Conservation (phyloP, 345 rosid genomes). For the Noccaea bulbosa region DNA sequence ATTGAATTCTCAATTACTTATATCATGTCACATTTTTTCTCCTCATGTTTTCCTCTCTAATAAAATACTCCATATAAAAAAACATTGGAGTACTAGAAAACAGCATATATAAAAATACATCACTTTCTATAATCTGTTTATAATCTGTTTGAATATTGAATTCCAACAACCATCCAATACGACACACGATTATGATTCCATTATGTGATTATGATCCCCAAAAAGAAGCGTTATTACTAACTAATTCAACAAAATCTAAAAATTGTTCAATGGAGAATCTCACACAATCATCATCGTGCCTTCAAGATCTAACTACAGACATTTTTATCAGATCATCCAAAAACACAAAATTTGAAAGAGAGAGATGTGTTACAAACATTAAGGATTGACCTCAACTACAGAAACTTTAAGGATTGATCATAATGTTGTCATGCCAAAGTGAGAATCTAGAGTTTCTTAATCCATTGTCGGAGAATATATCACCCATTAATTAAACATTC, state of each 20-base stretch:
- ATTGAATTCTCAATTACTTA: slow-evolving; percentile 7
- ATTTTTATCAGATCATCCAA: neutral
- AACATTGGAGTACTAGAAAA: too few relatives aligned
- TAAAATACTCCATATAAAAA: too few relatives aligned
- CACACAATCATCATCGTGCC: slow-evolving; percentile 9
- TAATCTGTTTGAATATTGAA: neutral
- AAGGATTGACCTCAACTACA: neutral
- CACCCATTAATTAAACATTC: neutral
- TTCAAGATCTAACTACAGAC: neutral
- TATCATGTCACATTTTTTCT: neutral
- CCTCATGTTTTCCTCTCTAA: slow-evolving; percentile 21
- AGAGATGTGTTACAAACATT: neutral
- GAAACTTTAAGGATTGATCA: neutral
- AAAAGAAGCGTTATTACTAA: neutral
- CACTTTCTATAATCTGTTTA: neutral
- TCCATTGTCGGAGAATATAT: slow-evolving; percentile 30
- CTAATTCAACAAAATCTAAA: slow-evolving; percentile 7
- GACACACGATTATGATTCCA: slow-evolving; percentile 25
- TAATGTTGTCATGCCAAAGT: slow-evolving; percentile 3
- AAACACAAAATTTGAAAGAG: neutral
- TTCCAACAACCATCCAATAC: slow-evolving; percentile 26
- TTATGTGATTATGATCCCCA: neutral
- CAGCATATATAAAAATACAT: neutral
- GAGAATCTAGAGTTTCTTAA: slow-evolving; percentile 5
- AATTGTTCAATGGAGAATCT: neutral